phyloP scores from a whole-genome alignment of 2,329 filamentous ascomycete genomes.

The Fusarium nodosum region DNA sequence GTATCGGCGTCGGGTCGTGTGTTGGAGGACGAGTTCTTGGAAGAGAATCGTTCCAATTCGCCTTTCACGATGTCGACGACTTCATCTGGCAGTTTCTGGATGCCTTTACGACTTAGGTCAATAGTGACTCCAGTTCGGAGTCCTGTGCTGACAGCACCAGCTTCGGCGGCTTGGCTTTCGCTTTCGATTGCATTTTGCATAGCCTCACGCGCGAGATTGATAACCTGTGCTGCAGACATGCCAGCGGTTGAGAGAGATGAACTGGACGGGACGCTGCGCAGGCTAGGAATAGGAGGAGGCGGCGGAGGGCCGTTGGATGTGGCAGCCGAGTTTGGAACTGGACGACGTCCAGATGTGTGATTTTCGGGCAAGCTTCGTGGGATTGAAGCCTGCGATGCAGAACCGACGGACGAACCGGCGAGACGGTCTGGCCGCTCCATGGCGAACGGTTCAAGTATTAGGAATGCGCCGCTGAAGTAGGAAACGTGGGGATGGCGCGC shows the following conservation, averaged over 20 bases:
- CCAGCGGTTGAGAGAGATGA: conserved; percentile 65
- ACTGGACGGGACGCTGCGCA: conserved; percentile 63
- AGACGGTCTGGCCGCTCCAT: conserved; percentile 56
- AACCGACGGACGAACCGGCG: conserved; percentile 44
- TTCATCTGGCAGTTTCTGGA: conserved; percentile 78
- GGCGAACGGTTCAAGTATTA: conserved; percentile 37
- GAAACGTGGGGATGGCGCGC: conserved; percentile 36
- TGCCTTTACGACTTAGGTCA: conserved; percentile 81
- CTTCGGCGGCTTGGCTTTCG: conserved; percentile 73
- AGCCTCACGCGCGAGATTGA: conserved; percentile 74
- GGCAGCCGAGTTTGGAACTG: conserved; percentile 56
- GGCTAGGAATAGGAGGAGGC: conserved; percentile 61
- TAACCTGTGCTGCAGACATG: conserved; percentile 73
- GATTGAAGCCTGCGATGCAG: conserved; percentile 46
- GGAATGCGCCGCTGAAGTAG: conserved; percentile 40
- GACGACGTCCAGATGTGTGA: conserved; percentile 57
- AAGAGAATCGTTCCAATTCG: conserved; percentile 76
- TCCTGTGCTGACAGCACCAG: conserved; percentile 69
- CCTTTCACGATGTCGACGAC: conserved; percentile 81
- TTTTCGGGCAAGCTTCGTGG: conserved; percentile 59
- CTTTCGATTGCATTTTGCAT: conserved; percentile 77
- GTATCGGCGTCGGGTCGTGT: conserved; percentile 35
- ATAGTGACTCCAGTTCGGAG: conserved; percentile 81
- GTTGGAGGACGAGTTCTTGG: conserved; percentile 20
- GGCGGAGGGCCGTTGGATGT: conserved; percentile 58